phyloP scores from a whole-genome alignment of 306 rosid genomes.

The Hippophae gyantsensis region DNA sequence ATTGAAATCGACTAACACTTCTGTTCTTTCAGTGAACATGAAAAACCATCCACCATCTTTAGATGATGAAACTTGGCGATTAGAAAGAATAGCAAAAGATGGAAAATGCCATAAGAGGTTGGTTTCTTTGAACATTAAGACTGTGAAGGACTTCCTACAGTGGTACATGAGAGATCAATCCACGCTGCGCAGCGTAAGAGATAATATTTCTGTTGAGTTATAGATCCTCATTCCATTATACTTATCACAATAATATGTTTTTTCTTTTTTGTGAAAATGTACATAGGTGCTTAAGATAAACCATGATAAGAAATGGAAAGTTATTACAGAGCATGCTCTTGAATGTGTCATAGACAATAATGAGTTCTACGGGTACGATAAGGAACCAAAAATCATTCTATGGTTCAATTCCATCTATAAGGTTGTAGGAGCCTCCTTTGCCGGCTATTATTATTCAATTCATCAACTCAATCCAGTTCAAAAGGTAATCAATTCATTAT shows the following conservation, averaged over 20 bases:
- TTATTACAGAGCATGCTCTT: conserved; percentile 43
- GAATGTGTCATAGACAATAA: conserved; percentile 28
- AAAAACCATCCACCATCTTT: conserved; percentile 51
- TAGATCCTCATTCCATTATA: neutral
- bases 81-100: conserved; percentile 37
- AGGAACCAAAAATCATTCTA: neutral
- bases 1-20: conserved; percentile 7
- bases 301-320: conserved; percentile 27
- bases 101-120: conserved; percentile 33
- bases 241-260: conserved; percentile 3
- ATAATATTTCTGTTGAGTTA: neutral
- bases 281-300: conserved; percentile 36
- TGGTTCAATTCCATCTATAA: conserved; percentile 6
- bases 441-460: neutral
- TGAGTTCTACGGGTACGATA: conserved; percentile 2
- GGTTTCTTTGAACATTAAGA: conserved; percentile 10
- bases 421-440: conserved; percentile 8
- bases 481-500: conserved; percentile 5
- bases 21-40: conserved; percentile 32
- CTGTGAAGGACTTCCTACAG: conserved; percentile 44
- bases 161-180: conserved; percentile 17
- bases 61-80: conserved; percentile 52
- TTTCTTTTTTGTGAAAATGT: conserved; percentile 8
- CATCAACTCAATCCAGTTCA: conserved; percentile 12
- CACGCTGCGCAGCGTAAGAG: conserved; percentile 31